Conservation (phyloP, 1,284 basidiomycete genomes). For the Vanrija humicola region DNA sequence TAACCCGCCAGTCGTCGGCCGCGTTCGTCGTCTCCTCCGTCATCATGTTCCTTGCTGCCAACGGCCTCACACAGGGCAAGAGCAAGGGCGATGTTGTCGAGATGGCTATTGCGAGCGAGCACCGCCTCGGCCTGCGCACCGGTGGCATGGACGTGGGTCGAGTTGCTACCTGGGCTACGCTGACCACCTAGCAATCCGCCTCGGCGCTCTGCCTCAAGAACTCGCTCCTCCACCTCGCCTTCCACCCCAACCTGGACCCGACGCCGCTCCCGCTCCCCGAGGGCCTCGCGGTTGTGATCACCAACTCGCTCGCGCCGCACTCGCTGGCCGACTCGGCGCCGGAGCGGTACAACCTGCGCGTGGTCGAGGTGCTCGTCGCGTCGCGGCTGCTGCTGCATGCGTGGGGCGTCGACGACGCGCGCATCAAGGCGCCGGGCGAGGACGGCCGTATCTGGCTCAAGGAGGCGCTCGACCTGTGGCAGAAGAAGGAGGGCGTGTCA, state of each 20-base stretch:
- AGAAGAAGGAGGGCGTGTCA: constrained; percentile 9
- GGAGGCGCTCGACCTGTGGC: constrained; percentile 56
- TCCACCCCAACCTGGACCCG: constrained; percentile 69
- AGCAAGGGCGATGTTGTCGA: constrained; percentile 66
- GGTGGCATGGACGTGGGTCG: constrained; percentile 55
- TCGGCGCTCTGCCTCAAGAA: constrained; percentile 67
- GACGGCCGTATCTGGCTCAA: constrained; percentile 26
- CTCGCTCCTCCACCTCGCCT: constrained; percentile 71
- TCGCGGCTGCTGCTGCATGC: constrained; percentile 65
- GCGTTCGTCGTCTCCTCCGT: constrained; percentile 82
- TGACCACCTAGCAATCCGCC: constrained; percentile 61
- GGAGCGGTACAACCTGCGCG: constrained; percentile 76
- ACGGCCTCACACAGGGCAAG: constrained; percentile 60
- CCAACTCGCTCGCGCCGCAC: constrained; percentile 78
- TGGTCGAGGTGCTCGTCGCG: constrained; percentile 76
- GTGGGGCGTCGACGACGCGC: constrained; percentile 52
- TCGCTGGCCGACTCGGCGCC: constrained; percentile 74
- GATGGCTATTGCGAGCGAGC: constrained; percentile 75
- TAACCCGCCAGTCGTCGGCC: constrained; percentile 50
- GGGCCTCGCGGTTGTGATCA: constrained; percentile 63
- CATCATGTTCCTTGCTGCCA: constrained; percentile 68
- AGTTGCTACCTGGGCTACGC: neutral
- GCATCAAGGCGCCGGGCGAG: constrained; percentile 4
- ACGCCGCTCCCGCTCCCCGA: constrained; percentile 52
- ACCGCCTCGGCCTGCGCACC: constrained; percentile 62